phyloP scores from a whole-genome alignment of 2,329 filamentous ascomycete species.

The Phoma herbarum region DNA sequence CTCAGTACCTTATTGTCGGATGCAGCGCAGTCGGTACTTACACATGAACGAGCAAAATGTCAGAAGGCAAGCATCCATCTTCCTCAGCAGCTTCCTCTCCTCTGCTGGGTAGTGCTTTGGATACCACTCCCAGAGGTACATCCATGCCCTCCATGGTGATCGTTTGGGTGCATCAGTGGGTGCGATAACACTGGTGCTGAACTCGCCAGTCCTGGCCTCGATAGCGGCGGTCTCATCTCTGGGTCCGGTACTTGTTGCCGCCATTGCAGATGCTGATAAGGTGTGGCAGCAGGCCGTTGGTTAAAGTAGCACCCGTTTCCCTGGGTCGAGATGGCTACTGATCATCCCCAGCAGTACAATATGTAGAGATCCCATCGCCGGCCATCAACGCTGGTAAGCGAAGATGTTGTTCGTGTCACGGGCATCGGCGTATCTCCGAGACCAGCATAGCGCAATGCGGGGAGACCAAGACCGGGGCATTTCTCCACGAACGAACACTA shows the following conservation, averaged over 20 bases:
- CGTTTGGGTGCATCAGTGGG: conserved; percentile 47
- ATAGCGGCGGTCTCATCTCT: conserved; percentile 33
- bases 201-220: conserved; percentile 32
- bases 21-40: conserved; percentile 27
- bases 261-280: conserved; percentile 17
- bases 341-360: conserved; percentile 30
- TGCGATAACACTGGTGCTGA: conserved; percentile 42
- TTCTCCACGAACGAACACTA: conserved; percentile 26
- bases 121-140: conserved; percentile 53
- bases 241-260: conserved; percentile 32
- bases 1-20: conserved; percentile 14
- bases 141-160: conserved; percentile 51
- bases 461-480: conserved; percentile 25
- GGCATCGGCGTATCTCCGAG: conserved; percentile 39
- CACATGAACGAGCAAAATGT: conserved; percentile 52
- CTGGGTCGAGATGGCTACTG: conserved; percentile 13
- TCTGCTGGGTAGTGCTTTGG: conserved; percentile 47
- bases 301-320: conserved; percentile 10
- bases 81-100: conserved; percentile 46
- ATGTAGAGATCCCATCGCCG: conserved; percentile 30
- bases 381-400: conserved; percentile 27
- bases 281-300: conserved; percentile 12
- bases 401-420: conserved; percentile 22
- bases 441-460: conserved; percentile 35
- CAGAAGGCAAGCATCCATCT: conserved; percentile 49